Conservation (phyloP, 371 early-diverging fungal genomes). For the Blakeslea trispora region DNA sequence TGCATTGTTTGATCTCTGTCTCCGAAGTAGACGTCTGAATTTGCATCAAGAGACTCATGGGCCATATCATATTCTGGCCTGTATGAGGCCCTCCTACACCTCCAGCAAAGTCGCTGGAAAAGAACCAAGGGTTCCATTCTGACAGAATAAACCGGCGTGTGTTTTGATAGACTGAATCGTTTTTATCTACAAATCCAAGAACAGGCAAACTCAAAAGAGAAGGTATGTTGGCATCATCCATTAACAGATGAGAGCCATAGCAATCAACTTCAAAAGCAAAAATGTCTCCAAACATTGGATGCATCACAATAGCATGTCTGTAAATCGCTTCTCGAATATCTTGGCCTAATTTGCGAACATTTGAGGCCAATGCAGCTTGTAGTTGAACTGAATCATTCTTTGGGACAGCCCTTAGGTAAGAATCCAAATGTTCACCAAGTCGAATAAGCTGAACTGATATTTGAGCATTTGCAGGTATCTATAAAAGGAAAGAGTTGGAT, state of each 20-base stretch:
- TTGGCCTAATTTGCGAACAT: slow-evolving; percentile 31
- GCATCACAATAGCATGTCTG: slow-evolving; percentile 47
- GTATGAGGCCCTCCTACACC: slow-evolving; percentile 69
- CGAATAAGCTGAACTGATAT: slow-evolving; percentile 38
- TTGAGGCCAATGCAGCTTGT: not conserved
- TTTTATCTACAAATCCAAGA: slow-evolving; percentile 51
- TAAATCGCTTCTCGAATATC: slow-evolving; percentile 53
- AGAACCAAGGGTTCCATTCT: slow-evolving; percentile 62
- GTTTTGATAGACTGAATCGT: slow-evolving; percentile 49
- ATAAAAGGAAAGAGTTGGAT: too few relatives aligned
- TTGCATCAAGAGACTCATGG: slow-evolving; percentile 39
- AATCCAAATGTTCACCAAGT: slow-evolving; percentile 17
- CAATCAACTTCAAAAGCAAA: slow-evolving; percentile 72
- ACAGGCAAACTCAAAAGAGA: slow-evolving; percentile 60
- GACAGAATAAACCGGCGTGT: slow-evolving; percentile 57
- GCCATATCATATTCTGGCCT: slow-evolving; percentile 41
- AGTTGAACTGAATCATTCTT: too few relatives aligned
- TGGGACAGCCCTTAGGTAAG: too few relatives aligned
- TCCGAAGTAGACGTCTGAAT: slow-evolving; percentile 38
- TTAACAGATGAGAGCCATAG: slow-evolving; percentile 57
- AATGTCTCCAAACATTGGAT: slow-evolving; percentile 51
- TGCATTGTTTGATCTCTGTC: slow-evolving; percentile 34
- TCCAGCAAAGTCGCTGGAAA: slow-evolving; percentile 39
- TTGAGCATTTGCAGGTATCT: slow-evolving; percentile 66
- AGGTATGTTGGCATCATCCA: slow-evolving; percentile 72